Base-by-base conservation (phyloP, 495 filamentous ascomycete genomes). In the Penicillium tannophilum region DNA sequence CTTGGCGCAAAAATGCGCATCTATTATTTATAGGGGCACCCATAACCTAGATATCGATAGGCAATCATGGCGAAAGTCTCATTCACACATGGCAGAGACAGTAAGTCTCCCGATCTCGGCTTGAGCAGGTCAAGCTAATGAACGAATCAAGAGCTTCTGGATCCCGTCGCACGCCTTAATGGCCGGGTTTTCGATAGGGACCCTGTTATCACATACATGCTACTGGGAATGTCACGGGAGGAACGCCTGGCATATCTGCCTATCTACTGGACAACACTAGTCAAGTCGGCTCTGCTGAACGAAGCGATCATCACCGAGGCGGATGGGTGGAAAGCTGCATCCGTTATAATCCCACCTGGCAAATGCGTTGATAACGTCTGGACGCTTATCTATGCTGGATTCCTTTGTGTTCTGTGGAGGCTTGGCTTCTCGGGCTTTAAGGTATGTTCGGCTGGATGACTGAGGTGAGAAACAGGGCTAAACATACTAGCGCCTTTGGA, bases 201-300 rank as follows among this genome's bases (percentile, higher is more conserved):
- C 26, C 69, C 69, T 0, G 62, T 69, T 41, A 53, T 72, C n/a
- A 36, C 62, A 0, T 72, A 72, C 58, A 69, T 69, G 66, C 54
- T 72, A 4, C 56, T 72, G 1, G 55, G 61, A 6, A 58, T 69
- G 60, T 55, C 66, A 19, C 24, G 6, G 17, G 45, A 72, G 44
- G 56, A 72, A 28, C 48, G 69, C 16, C 51, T 63, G n/a, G 58
- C 55, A 1, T 72, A 65, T 50, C 42, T 72, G 11, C 66, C 62
- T 6, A 63, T 56, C 1, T 72, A 69, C 47, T 72, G 66, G 64
- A 42, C 42, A 12, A 60, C 53, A 6, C 54, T 67, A 1, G 55
- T 65, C 48, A 65, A 56, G 28, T 67, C 69, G 7, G 69, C 66
- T 4, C 44, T 69, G 24, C 56, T 69, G 14, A 72, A 72, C 24